Percentiles rank a stretch among this genome's conserved stretches.
These are phyloP conservation scores for Schizosaccharomyces cryophilus DNA, from an alignment of 805 yeast genomes.

Conservation along the genomic window DNA sequence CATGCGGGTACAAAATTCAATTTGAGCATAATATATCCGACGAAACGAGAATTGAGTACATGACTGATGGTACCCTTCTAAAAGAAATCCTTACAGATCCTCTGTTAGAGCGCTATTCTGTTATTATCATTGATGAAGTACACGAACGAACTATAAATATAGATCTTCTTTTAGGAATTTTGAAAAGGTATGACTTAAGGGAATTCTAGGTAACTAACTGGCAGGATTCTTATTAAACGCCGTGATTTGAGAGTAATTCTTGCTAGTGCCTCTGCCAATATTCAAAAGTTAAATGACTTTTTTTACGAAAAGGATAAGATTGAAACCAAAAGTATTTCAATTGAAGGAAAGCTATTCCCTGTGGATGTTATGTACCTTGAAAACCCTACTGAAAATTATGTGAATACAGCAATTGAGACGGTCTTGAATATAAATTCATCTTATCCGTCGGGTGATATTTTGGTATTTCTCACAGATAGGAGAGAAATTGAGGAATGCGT, in stretches of 20 bases:
- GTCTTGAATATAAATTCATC: slow-evolving; percentile 32
- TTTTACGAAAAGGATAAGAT: slow-evolving; percentile 24
- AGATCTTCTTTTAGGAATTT: slow-evolving; percentile 48
- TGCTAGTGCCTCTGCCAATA: slow-evolving; percentile 74
- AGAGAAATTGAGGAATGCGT: slow-evolving; percentile 40
- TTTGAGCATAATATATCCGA: slow-evolving; percentile 42
- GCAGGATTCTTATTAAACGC: slow-evolving; percentile 23
- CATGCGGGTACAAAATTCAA: slow-evolving; percentile 51
- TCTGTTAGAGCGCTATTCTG: slow-evolving; percentile 35
- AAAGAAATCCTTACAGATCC: slow-evolving; percentile 46
- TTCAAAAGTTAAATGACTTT: slow-evolving; percentile 37
- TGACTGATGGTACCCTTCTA: slow-evolving; percentile 69
- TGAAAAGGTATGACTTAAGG: slow-evolving; percentile 21
- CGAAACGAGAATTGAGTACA: slow-evolving; percentile 41
- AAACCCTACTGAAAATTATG: slow-evolving; percentile 41
- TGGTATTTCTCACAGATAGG: slow-evolving; percentile 77
- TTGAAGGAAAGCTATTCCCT: slow-evolving; percentile 67
- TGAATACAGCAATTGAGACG: slow-evolving; percentile 49
- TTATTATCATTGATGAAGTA: slow-evolving; percentile 71
- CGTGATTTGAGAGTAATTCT: slow-evolving; percentile 46
- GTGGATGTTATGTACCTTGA: slow-evolving; percentile 43
- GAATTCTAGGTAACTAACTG: background rate
- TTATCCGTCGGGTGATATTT: slow-evolving; percentile 38
- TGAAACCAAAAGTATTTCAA: slow-evolving; percentile 11
- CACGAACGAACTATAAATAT: slow-evolving; percentile 64